Conservation (phyloP, 306 rosid species). For the Medicago truncatula region MtrunA17r5.0-ANR NC_053045.1:32408001-32408500, state of each 20-base stretch:
- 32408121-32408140: neutral
- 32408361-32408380: neutral
- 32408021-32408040: neutral
- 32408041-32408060: neutral
- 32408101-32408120: neutral
- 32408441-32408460: neutral
- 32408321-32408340: neutral
- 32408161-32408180: neutral
- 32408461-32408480: constrained; percentile 25
- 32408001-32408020: neutral
- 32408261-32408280: neutral
- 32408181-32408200: neutral
- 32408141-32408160: neutral
- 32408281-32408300: too few relatives aligned
- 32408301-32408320: neutral
- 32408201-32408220: neutral
- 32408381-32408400: constrained; percentile 14
- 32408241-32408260: neutral
- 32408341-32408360: neutral
- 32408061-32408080: neutral
- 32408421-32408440: constrained; percentile 6
- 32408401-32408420: constrained; percentile 21
- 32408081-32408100: neutral
- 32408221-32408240: too few relatives aligned
- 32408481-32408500: constrained; percentile 37